phyloP scores from a whole-genome alignment of 345 rosid species.

The Syzygium grande region DNA sequence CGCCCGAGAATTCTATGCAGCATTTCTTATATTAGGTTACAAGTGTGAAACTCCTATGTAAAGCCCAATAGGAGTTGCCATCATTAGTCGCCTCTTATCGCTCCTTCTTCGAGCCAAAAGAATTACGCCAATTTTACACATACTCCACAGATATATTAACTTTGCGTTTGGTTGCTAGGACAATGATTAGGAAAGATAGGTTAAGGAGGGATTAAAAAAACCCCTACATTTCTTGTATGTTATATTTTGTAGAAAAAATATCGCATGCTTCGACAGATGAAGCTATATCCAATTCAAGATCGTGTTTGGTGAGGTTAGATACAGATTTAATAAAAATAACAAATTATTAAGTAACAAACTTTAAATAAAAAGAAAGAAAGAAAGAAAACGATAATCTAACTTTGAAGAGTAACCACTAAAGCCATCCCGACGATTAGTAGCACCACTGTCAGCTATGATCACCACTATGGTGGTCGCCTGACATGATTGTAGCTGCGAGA shows the following conservation, averaged over 20 bases:
- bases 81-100: background rate
- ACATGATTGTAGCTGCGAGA: background rate
- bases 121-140: background rate
- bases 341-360: background rate
- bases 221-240: background rate
- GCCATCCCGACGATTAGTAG: background rate
- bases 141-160: background rate
- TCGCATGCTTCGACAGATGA: background rate
- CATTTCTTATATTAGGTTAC: background rate
- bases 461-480: background rate
- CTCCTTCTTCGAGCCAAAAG: background rate
- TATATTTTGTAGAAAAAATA: background rate
- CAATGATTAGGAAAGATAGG: background rate
- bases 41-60: background rate
- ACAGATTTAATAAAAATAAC: background rate
- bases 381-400: background rate
- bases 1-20: background rate
- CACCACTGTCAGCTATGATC: fast-evolving
- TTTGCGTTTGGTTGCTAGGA: background rate
- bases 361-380: background rate
- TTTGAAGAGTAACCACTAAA: background rate
- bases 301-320: background rate
- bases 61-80: background rate
- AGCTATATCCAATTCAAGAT: background rate
- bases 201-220: background rate